phyloP scores from a whole-genome alignment of 164 flowering plant genomes.

The Euptelea pleiosperma region DNA sequence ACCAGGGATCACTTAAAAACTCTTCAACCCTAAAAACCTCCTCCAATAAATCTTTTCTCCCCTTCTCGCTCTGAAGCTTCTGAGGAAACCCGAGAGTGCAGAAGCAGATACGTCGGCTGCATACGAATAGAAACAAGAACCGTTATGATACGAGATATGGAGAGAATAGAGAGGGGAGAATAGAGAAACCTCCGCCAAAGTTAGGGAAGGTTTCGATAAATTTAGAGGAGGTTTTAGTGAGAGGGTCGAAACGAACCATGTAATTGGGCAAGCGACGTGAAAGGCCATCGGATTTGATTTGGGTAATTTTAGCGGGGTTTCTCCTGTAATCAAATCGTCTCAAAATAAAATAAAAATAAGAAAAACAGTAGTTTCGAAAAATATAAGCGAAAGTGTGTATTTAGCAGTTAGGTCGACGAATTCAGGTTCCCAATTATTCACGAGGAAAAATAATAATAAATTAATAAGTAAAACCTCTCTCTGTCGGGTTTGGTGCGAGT shows the following conservation, averaged over 20 bases:
- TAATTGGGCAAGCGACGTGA: conserved; percentile 99
- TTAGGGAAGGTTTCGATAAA: too few relatives aligned
- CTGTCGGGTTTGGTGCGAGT: too few relatives aligned
- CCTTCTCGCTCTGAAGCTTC: conserved; percentile 35
- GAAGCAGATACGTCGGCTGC: conserved; percentile 73
- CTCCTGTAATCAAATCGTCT: conserved; percentile 10
- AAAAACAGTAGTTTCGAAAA: too few relatives aligned
- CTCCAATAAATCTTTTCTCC: conserved; percentile 39
- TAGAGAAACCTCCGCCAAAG: too few relatives aligned
- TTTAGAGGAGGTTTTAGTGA: conserved; percentile 16
- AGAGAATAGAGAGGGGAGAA: conserved; percentile 3
- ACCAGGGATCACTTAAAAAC: conserved; percentile 60
- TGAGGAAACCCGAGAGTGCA: conserved; percentile 74
- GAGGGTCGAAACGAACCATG: conserved; percentile 53
- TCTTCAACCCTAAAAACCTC: conserved; percentile 52
- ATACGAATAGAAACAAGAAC: not conserved
- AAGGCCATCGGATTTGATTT: conserved; percentile 64
- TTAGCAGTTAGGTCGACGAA: not conserved
- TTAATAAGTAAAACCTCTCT: too few relatives aligned
- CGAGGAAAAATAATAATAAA: too few relatives aligned
- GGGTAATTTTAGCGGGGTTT: conserved; percentile 16
- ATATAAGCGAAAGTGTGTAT: not conserved
- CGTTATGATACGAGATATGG: not conserved
- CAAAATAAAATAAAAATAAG: not conserved
- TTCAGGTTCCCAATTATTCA: too few relatives aligned